A percentile compares a stretch with the other conserved stretches of the same genome.
phyloP scores from a whole-genome alignment of 140 eudicot genomes.

The Oenanthe javanica region DNA sequence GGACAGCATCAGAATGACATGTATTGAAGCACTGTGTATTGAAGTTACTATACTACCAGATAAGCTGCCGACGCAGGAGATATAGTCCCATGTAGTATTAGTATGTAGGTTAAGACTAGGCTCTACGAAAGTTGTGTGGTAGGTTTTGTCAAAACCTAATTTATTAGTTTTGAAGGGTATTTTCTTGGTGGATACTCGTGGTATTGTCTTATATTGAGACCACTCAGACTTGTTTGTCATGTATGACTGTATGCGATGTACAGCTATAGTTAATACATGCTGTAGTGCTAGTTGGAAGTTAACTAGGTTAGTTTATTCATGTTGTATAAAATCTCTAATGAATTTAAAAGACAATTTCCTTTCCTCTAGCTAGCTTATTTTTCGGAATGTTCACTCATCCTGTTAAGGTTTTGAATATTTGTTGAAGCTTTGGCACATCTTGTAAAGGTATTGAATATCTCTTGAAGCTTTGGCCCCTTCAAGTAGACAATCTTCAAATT shows the following conservation, averaged over 20 bases:
- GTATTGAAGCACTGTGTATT: conserved; percentile 1
- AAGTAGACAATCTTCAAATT: no score
- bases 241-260: conserved; percentile 18
- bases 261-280: conserved; percentile 28
- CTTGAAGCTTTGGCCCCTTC: neutral
- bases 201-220: neutral
- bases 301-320: conserved; percentile 17
- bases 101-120: conserved; percentile 13
- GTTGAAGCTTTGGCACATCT: no score
- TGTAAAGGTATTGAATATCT: no score
- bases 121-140: conserved; percentile 8
- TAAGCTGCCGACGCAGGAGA: conserved; percentile 18
- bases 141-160: conserved; percentile 16
- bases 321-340: neutral
- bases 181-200: neutral
- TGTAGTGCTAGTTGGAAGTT: conserved; percentile 17
- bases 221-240: conserved; percentile 16
- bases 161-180: conserved; percentile 10
- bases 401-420: neutral
- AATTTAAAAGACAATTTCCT: neutral
- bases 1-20: neutral
- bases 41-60: conserved; percentile 10
- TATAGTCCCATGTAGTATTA: conserved; percentile 10
- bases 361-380: neutral
- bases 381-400: neutral